Evolutionary conservation across 2,329 filamentous ascomycete genomes (phyloP), one percentile per base, ranked within the genome.

Genomic region (Colletotrichum echinochloae): DNA sequence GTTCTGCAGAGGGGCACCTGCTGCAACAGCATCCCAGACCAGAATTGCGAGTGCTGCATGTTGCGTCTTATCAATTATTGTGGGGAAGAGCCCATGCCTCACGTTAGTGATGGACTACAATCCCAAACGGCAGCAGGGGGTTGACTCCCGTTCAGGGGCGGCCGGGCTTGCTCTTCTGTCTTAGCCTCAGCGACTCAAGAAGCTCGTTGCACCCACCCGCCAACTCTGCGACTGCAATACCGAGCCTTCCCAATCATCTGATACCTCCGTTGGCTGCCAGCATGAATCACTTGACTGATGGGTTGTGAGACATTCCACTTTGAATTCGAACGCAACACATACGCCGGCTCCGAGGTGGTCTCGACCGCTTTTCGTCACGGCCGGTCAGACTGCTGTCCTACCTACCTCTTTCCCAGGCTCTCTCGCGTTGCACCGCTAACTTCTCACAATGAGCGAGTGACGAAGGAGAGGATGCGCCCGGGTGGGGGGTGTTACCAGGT

Each of bases 201-300:
- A 54, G 30, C 18, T 30, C 48, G 46, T 23, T 49, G 49, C 55
- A 60, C 30, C 66, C 66, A 65, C 66, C 28, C 55, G 44, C 41
- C 56, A 49, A 48, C 18, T 33, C 37, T 63, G 64, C 52, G 46
- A 69, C 59, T 35, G 16, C 46, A 60, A 60, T 71, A 66, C 65
- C 70, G 69, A 70, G 65, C 69, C 65, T 73, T 61, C 39, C 61
- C 55, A 68, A 66, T 73, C 71, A 73, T 70, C 71, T 73, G 71
- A 72, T 73, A 57, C 35, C 44, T 28, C 44, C 56, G 39, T 68
- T 56, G 69, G 69, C 54, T 70, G 60, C 60, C 55, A 52, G 52
- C 55, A 60, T 69, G 65, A 72, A 72, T 73, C 71, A 73, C 70
- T 72, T 73, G 71, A 73, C 71, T 63, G 51, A 70, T 55, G 71